Evolutionary conservation across 2,329 filamentous ascomycete genomes (phyloP), one percentile per base, ranked within the genome.

Genomic region (Pseudocercospora ulei): DNA sequence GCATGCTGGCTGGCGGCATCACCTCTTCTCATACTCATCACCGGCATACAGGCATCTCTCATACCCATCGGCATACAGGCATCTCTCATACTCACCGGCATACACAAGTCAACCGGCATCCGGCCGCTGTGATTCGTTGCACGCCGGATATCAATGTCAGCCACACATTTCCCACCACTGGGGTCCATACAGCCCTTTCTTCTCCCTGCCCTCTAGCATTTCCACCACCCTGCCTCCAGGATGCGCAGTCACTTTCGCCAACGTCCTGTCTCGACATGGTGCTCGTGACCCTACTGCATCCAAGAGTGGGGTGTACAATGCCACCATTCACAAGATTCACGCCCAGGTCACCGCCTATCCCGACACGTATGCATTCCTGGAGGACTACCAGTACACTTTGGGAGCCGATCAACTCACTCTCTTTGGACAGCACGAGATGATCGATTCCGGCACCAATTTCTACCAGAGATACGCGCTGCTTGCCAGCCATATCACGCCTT

Each of bases 101-200:
- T n/a, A n/a, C n/a, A n/a, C n/a, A n/a, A n/a, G n/a, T n/a, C n/a
- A n/a, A n/a, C n/a, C n/a, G 18, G 27, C 22, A 12, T 26, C 17
- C 13, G 28, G 41, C 9, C 31, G 33, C 12, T 58, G 56, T 39
- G 53, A 57, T 35, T 50, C 51, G 4, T 39, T 54, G 7, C 35
- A 51, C 26, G 48, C 65, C 23, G 78, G 78, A 42, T 82, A 77
- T 58, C 70, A 73, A 47, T 86, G 81, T 60, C 67, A 69, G 31
- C 61, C 71, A 3, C 58, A 71, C 19, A 70, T 79, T 28, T 75
- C 76, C 1, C 80, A 76, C 49, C 34, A 24, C 40, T 41, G 44
- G 51, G 87, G 86, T 39, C 85, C 88, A 59, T 94, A 94, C 60
- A 81, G 84, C 11, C 83, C 86, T 1, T 92, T 77, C 64, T 94